Conservation (phyloP, 371 early-diverging fungal genomes). For the Apophysomyces ossiformis region DNA sequence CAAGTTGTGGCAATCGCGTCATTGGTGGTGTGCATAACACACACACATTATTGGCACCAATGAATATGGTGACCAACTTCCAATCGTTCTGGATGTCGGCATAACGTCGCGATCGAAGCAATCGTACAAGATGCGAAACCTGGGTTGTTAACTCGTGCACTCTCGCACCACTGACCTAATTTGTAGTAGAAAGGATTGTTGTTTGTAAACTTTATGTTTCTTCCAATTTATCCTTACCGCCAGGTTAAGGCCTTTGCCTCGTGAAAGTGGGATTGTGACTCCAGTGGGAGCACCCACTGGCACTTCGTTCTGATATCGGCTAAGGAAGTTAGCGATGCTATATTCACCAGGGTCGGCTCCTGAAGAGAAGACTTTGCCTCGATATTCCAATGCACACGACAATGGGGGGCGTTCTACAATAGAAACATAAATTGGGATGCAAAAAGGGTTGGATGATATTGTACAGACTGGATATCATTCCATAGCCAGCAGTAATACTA, state of each 20-base stretch:
- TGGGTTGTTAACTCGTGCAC: constrained; percentile 40
- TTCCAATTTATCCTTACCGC: constrained; percentile 50
- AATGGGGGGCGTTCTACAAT: constrained; percentile 58
- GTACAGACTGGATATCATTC: constrained; percentile 50
- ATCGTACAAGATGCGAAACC: constrained; percentile 30
- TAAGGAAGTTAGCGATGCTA: constrained; percentile 65
- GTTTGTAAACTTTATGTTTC: neutral
- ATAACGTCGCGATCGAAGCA: constrained; percentile 27
- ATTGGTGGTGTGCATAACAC: constrained; percentile 50
- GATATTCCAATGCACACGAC: constrained; percentile 57
- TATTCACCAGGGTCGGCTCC: constrained; percentile 64
- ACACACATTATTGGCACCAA: constrained; percentile 76
- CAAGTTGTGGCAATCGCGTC: constrained; percentile 39
- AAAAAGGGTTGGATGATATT: neutral
- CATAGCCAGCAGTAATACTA: constrained; percentile 75
- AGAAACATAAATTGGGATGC: neutral
- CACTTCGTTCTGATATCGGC: constrained; percentile 34
- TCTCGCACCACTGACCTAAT: constrained; percentile 63
- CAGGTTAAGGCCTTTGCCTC: constrained; percentile 62
- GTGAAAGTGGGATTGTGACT: constrained; percentile 56
- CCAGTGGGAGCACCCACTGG: constrained; percentile 59
- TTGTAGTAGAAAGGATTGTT: neutral
- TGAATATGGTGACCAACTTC: constrained; percentile 71
- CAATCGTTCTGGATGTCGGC: constrained; percentile 50
- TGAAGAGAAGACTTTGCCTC: constrained; percentile 68